A percentile compares a stretch with the other conserved stretches of the same genome.
Evolutionary conservation across 2,329 filamentous ascomycete genomes (phyloP).

Genomic region (Orbilia blumenaviensis): DNA sequence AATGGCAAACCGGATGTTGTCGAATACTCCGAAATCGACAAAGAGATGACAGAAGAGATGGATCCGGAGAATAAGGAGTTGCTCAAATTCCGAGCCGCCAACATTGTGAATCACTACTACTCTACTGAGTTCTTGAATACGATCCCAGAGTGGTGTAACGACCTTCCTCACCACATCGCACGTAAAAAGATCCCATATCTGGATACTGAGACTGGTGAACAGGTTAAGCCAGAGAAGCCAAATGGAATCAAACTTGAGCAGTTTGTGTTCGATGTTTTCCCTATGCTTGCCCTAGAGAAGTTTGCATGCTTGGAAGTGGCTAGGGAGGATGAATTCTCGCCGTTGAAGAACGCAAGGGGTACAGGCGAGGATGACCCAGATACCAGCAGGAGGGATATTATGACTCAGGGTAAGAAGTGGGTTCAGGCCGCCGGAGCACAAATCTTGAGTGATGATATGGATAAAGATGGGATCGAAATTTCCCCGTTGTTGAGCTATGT

Average conservation of each 20-base stretch:
- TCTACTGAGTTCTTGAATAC: constrained; percentile 90
- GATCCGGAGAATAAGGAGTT: constrained; percentile 81
- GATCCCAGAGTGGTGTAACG: constrained; percentile 84
- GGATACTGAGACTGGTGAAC: constrained; percentile 78
- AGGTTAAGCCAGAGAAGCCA: constrained; percentile 88
- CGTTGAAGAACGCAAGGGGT: constrained; percentile 87
- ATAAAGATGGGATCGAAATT: constrained; percentile 79
- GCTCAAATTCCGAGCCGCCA: constrained; percentile 95
- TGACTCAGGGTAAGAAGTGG: constrained; percentile 89
- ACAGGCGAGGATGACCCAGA: constrained; percentile 93
- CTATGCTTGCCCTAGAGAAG: constrained; percentile 81
- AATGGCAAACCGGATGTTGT: constrained; percentile 97
- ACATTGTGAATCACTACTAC: constrained; percentile 99
- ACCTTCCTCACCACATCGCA: constrained; percentile 92
- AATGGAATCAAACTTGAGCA: constrained; percentile 99
- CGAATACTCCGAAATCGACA: constrained; percentile 97
- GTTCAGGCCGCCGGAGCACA: constrained; percentile 78
- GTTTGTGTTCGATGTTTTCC: constrained; percentile 99
- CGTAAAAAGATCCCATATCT: constrained; percentile 97
- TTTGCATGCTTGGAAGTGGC: constrained; percentile 96
- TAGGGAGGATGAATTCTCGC: constrained; percentile 97
- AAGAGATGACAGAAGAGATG: constrained; percentile 84
- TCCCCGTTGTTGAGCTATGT: constrained; percentile 95
- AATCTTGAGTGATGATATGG: constrained; percentile 71
- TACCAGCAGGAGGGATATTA: constrained; percentile 89